Percentiles rank a stretch among this genome's conserved stretches.
Conservation (phyloP, 176 grass and related monocot species). For the Dendrocalamus sinicus region DNA sequence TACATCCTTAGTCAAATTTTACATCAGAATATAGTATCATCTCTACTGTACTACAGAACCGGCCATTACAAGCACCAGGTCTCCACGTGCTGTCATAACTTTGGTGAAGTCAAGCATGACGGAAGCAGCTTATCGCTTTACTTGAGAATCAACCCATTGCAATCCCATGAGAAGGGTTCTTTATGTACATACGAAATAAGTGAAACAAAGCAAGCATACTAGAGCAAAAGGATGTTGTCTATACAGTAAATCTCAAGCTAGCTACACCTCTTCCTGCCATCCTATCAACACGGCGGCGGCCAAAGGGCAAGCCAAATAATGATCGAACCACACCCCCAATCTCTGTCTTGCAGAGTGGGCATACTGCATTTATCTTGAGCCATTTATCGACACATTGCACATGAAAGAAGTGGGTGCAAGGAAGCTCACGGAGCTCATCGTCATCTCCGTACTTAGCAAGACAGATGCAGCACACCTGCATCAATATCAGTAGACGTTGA, state of each 20-base stretch:
- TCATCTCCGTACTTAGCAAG: slow-evolving; percentile 83
- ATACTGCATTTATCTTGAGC: slow-evolving; percentile 97
- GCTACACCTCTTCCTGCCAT: slow-evolving; percentile 56
- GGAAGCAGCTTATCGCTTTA: neutral
- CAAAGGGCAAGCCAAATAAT: slow-evolving; percentile 61
- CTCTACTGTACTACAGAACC: neutral
- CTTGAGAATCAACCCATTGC: slow-evolving; percentile 1
- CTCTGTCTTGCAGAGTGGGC: slow-evolving; percentile 93
- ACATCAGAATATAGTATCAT: slow-evolving; percentile 31
- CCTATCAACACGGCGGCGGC: slow-evolving; percentile 62
- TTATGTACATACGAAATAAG: slow-evolving; percentile 23
- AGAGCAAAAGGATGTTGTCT: slow-evolving; percentile 6
- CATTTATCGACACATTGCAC: slow-evolving; percentile 94
- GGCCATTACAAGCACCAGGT: slow-evolving; percentile 10
- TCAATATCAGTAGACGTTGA: slow-evolving; percentile 10
- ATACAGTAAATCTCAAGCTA: slow-evolving; percentile 63
- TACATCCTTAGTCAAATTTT: slow-evolving; percentile 39
- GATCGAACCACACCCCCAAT: slow-evolving; percentile 56
- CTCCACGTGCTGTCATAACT: neutral
- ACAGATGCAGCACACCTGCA: slow-evolving; percentile 96
- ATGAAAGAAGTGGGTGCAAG: slow-evolving; percentile 90
- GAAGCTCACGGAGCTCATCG: slow-evolving; percentile 84
- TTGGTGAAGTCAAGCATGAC: neutral
- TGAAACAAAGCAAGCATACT: neutral
- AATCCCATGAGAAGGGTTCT: slow-evolving; percentile 29